Evolutionary conservation across 257 asterid genomes (phyloP), one percentile per base, ranked within the genome.

Genomic region (Vinca minor): DNA sequence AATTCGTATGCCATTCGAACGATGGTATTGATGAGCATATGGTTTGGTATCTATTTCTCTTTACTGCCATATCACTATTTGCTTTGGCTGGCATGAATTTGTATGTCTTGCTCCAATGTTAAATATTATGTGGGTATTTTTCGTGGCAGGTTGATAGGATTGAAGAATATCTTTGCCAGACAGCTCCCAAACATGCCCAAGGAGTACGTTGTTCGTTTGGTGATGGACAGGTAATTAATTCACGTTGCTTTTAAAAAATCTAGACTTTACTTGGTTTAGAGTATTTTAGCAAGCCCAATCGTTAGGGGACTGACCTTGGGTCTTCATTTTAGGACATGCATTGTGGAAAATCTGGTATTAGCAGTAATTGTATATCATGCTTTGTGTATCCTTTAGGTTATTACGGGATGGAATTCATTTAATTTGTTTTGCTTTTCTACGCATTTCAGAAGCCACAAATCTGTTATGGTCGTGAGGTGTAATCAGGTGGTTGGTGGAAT

Each of bases 181-280:
- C 99, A 93, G 67, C 84, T 93, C 21, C 99, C 99, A 28, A 93
- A 93, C 81, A 93, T 93, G 99, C 99, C 99, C 12, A 87, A 82
- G 85, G 99, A 93, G 71, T 93, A 93, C 77, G 89, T 93, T 76
- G 99, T 93, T 54, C 97, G 99, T 69, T 95, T 93, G 66, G 80
- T 93, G 72, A 93, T 93, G 99, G 97, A 93, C 82, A 89, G 99
- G 99, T 89, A 31, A 56, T 65, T n/a, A 50, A 12, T 28, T 21
- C 26, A 65, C 17, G 65, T 49, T 47, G 67, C 47, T n/a, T 41
- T 45, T n/a, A n/a, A n/a, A 46, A 26, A 52, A 35, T 28, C 23
- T 39, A 53, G 42, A 52, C 8, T 29, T 52, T 14, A 31, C n/a
- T n/a, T 21, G 15, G n/a, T 26, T 58, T 25, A 21, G 18, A 31